A percentile compares a stretch with the other conserved stretches of the same genome.
Evolutionary conservation across 352 stramenopile genomes (phyloP).

Genomic region (Elongisporangium prolatum): DNA sequence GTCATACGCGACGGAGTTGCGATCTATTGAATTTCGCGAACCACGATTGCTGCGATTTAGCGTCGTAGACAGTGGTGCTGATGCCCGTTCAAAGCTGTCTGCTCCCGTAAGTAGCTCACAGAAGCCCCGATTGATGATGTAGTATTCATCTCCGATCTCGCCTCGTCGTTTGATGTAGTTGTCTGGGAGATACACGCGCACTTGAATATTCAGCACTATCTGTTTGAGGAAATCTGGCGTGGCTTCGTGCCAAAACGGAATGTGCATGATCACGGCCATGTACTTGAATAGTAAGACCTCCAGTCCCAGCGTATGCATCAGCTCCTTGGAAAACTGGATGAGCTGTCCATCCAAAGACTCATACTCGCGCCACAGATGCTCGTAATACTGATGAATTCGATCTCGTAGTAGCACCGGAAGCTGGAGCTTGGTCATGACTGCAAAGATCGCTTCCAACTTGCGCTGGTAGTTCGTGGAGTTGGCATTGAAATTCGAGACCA

Average conservation of each 20-base stretch:
- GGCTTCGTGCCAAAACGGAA: constrained; percentile 51
- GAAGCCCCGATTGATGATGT: constrained; percentile 60
- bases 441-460: constrained; percentile 62
- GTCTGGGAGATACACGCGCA: constrained; percentile 67
- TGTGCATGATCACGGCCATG: constrained; percentile 56
- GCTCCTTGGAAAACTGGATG: constrained; percentile 36
- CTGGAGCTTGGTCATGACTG: constrained; percentile 46
- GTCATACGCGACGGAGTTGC: neutral
- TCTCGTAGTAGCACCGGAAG: constrained; percentile 43
- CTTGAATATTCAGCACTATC: constrained; percentile 42
- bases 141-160: constrained; percentile 59
- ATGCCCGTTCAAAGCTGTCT: constrained; percentile 23
- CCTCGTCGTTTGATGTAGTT: constrained; percentile 63
- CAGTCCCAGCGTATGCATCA: constrained; percentile 47
- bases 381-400: constrained; percentile 61
- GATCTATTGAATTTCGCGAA: neutral
- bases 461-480: constrained; percentile 49
- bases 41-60: neutral
- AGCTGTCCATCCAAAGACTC: constrained; percentile 56
- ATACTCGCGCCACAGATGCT: constrained; percentile 61
- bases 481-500: constrained; percentile 56
- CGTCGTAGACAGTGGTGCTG: neutral
- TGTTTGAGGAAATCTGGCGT: constrained; percentile 65
- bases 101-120: constrained; percentile 31
- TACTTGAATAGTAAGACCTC: constrained; percentile 75